phyloP scores from a whole-genome alignment of 2,329 filamentous ascomycete genomes.

The Akanthomyces muscarius region DNA sequence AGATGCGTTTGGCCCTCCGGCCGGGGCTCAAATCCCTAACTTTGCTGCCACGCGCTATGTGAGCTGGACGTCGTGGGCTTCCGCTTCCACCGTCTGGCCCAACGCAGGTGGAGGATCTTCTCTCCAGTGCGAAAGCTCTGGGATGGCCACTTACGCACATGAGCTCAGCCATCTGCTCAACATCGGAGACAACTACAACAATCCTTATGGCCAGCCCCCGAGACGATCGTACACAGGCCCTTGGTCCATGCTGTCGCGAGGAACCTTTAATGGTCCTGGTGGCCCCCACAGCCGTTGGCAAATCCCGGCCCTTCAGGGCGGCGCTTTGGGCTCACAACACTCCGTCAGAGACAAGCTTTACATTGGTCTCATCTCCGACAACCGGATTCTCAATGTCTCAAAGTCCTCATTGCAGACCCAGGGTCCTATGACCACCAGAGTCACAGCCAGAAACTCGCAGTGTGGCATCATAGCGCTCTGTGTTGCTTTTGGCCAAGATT shows the following conservation, averaged over 20 bases:
- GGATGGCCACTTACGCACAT: conserved; percentile 51
- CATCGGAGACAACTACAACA: conserved; percentile 54
- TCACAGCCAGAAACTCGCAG: conserved; percentile 46
- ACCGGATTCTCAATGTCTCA: conserved; percentile 42
- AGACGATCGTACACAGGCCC: conserved; percentile 48
- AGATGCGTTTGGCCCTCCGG: conserved; percentile 45
- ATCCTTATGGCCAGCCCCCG: conserved; percentile 43
- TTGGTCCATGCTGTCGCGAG: conserved; percentile 50
- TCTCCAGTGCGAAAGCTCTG: conserved; percentile 50
- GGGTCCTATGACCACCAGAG: conserved; percentile 40
- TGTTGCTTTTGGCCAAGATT: conserved; percentile 42
- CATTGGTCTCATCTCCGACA: conserved; percentile 43
- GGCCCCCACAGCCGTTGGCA: conserved; percentile 51
- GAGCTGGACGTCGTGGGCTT: conserved; percentile 50
- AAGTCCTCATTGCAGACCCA: conserved; percentile 39
- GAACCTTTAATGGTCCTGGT: conserved; percentile 50
- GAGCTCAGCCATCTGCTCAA: conserved; percentile 49
- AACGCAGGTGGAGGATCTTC: conserved; percentile 50
- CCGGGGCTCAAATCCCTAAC: conserved; percentile 34
- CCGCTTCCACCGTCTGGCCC: conserved; percentile 49
- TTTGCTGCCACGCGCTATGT: conserved; percentile 49
- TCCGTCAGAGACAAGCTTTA: conserved; percentile 51
- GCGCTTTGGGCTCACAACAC: conserved; percentile 47
- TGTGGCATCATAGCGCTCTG: conserved; percentile 44
- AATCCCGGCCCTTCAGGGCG: conserved; percentile 46